Evolutionary conservation across 2,329 filamentous ascomycete species (phyloP), one percentile per base, ranked within the genome.

Genomic region (Metarhizium guizhouense): DNA sequence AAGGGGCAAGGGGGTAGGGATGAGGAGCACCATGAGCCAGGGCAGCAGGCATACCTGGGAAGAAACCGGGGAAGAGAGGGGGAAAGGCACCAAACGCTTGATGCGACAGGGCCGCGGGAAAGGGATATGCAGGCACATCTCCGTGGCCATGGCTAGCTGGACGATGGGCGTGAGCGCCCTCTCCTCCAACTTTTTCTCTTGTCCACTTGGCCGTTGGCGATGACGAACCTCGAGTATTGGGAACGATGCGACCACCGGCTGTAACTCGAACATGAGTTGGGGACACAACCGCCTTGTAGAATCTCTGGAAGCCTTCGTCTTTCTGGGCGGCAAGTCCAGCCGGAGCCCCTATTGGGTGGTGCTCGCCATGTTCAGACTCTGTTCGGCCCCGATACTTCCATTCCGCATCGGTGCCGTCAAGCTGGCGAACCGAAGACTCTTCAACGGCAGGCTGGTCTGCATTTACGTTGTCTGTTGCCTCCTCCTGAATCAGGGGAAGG

Each of bases 261-360:
- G 84, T 87, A 52, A 87, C 84, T 16, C 84, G 80, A 59, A 86
- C 78, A 66, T 86, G 82, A 14, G 82, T 84, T 7, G 84, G 84
- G 38, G 84, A 87, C 4, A 82, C 77, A n/a, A 86, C 84, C 11
- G 83, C 82, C 64, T 84, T 83, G 70, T 83, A 86, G 64, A 87
- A 87, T 53, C 79, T 76, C 65, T 84, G 79, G 61, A 87, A 87
- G n/a, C 84, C 84, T 65, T 86, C 82, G 38, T 77, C 77, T 61
- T 80, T 78, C 65, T 86, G 83, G 30, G 80, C 77, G 42, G 67
- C 69, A 38, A 79, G 67, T 8, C 75, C 79, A 20, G 74, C 67
- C 11, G 82, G 82, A 25, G 81, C 81, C 52, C 77, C 70, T 40
- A 82, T 70, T 6, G 81, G 80, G 50, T 78, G 77, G 47, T 65